These are phyloP conservation scores for Botrytis squamosa DNA, from an alignment of 2,329 filamentous ascomycete species.

Conservation along the genomic window DNA sequence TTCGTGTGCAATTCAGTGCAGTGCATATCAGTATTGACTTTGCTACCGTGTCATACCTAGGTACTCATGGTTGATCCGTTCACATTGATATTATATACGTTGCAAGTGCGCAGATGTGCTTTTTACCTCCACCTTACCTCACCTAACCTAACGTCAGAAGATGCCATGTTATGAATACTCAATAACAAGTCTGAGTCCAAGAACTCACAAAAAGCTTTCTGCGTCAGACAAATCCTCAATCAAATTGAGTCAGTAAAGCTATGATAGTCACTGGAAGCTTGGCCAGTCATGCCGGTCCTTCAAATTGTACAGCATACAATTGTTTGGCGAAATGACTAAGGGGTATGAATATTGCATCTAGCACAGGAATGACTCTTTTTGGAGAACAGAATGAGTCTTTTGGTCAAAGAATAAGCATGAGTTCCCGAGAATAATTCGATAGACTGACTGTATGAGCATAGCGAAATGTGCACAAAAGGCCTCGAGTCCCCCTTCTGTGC, in stretches of 20 bases:
- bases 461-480: neutral
- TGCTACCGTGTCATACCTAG: too few species aligned
- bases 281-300: neutral
- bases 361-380: neutral
- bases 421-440: fast-evolving
- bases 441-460: neutral
- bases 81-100: too few species aligned
- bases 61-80: too few species aligned
- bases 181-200: neutral
- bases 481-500: neutral
- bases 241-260: too few species aligned
- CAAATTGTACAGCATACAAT: fast-evolving
- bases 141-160: neutral
- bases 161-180: neutral
- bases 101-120: too few species aligned
- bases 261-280: too few species aligned
- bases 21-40: neutral
- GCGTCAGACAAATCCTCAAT: too few species aligned
- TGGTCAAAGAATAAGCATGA: neutral
- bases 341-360: neutral
- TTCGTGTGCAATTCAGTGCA: neutral
- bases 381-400: neutral
- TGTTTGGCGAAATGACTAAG: neutral
- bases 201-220: too few species aligned
- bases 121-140: too few species aligned